Conservation (phyloP, 805 yeast species). For the Komagataella ulmi region DNA sequence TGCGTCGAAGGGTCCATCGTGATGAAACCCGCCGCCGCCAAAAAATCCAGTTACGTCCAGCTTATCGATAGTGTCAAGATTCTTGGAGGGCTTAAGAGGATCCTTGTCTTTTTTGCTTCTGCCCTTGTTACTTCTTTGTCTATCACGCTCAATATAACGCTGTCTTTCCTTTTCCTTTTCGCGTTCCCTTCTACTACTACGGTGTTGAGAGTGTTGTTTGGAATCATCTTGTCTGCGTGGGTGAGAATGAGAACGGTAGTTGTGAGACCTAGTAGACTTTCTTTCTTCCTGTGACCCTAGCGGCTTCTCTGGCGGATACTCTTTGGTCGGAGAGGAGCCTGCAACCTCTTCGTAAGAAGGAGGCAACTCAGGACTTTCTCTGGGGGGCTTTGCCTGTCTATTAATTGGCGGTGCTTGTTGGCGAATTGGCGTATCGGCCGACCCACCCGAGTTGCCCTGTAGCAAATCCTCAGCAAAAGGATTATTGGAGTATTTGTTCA, state of each 20-base stretch:
- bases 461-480: not conserved
- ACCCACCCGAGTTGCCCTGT: not conserved
- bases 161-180: conserved; percentile 6
- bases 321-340: conserved; percentile 27
- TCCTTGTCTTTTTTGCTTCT: conserved; percentile 22
- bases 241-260: conserved; percentile 5
- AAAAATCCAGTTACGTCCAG: conserved; percentile 91
- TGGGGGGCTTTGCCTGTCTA: not conserved
- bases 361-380: not conserved
- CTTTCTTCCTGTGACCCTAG: conserved; percentile 8
- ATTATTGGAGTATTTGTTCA: not conserved
- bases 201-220: not conserved
- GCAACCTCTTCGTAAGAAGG: conserved; percentile 66
- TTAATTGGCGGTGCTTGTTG: not conserved
- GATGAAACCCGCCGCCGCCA: conserved; percentile 91
- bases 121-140: conserved; percentile 11
- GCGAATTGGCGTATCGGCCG: not conserved
- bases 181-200: conserved; percentile 2
- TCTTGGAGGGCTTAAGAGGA: conserved; percentile 37
- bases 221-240: conserved; percentile 7
- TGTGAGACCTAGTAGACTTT: conserved; percentile 10
- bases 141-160: conserved; percentile 4
- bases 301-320: conserved; percentile 43
- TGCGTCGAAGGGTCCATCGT: conserved; percentile 98
- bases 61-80: conserved; percentile 88